Conservation (phyloP, 164 flowering plant genomes). For the Sextonia rubra region DNA sequence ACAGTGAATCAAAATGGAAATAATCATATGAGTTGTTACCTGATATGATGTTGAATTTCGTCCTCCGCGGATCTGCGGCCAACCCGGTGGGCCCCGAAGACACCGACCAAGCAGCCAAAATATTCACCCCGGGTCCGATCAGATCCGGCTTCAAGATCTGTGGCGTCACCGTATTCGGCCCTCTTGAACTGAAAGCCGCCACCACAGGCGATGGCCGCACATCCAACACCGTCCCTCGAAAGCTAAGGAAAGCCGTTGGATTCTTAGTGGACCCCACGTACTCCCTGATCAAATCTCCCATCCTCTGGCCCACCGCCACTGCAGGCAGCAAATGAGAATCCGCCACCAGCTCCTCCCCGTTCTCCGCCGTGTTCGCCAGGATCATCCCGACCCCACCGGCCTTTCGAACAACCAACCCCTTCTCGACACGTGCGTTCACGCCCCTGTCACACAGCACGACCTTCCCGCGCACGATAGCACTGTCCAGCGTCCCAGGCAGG, state of each 20-base stretch:
- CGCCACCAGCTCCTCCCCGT: slow-evolving; percentile 86
- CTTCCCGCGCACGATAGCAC: slow-evolving; percentile 51
- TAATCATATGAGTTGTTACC: slow-evolving; percentile 28
- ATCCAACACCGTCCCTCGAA: slow-evolving; percentile 71
- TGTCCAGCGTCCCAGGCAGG: slow-evolving; percentile 64
- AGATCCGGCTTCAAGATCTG: slow-evolving; percentile 86
- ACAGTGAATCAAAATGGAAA: background rate
- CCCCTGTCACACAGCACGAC: slow-evolving; percentile 86
- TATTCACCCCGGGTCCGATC: slow-evolving; percentile 91
- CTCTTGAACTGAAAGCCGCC: slow-evolving; percentile 87
- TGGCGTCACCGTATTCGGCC: slow-evolving; percentile 67
- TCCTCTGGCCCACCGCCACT: slow-evolving; percentile 64
- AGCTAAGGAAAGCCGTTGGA: slow-evolving; percentile 66
- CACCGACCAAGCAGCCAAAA: slow-evolving; percentile 80
- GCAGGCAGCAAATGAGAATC: slow-evolving; percentile 84
- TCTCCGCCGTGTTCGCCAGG: slow-evolving; percentile 70
- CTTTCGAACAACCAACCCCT: slow-evolving; percentile 62
- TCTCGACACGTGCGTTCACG: slow-evolving; percentile 73
- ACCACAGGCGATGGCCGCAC: slow-evolving; percentile 83
- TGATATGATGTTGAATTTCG: slow-evolving; percentile 77
- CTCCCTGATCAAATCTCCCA: slow-evolving; percentile 50
- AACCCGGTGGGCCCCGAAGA: slow-evolving; percentile 64
- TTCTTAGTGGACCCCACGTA: slow-evolving; percentile 36
- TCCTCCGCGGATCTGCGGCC: slow-evolving; percentile 47
- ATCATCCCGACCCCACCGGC: slow-evolving; percentile 93